Evolutionary conservation across 805 yeast genomes (phyloP).

Genomic region (Cyberlindnera nakhonratchasimensis): DNA sequence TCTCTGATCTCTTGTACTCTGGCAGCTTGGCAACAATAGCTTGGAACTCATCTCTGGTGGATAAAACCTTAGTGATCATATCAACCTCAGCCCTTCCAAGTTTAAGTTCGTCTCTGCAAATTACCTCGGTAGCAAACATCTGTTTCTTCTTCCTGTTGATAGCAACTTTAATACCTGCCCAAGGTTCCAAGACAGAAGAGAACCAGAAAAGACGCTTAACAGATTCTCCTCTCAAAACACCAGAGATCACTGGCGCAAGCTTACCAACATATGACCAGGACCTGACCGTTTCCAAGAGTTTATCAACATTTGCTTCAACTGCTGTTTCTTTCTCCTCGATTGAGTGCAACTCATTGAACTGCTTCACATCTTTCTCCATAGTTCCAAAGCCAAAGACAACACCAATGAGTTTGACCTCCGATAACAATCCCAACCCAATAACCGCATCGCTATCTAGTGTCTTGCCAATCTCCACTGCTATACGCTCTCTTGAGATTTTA

Average conservation of each 20-base stretch:
- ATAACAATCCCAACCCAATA: constrained; percentile 59
- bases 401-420: constrained; percentile 50
- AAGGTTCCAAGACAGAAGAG: constrained; percentile 47
- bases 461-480: constrained; percentile 82
- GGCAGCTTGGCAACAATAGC: constrained; percentile 28
- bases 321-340: constrained; percentile 7
- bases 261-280: neutral
- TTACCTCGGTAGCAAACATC: constrained; percentile 41
- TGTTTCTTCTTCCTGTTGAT: constrained; percentile 37
- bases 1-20: constrained; percentile 45
- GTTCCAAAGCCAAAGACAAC: constrained; percentile 49
- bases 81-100: constrained; percentile 56
- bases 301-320: constrained; percentile 25
- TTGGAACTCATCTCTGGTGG: constrained; percentile 29
- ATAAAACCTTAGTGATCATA: constrained; percentile 43
- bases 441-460: constrained; percentile 66
- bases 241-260: neutral
- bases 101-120: constrained; percentile 69
- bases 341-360: constrained; percentile 17
- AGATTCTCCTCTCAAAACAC: constrained; percentile 3
- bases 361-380: constrained; percentile 21
- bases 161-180: constrained; percentile 37
- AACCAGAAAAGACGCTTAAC: constrained; percentile 35
- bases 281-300: constrained; percentile 4
- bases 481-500: constrained; percentile 86